Evolutionary conservation across 768 basidiomycete species (phyloP).

Genomic region (Lactarius sanguifluus): DNA sequence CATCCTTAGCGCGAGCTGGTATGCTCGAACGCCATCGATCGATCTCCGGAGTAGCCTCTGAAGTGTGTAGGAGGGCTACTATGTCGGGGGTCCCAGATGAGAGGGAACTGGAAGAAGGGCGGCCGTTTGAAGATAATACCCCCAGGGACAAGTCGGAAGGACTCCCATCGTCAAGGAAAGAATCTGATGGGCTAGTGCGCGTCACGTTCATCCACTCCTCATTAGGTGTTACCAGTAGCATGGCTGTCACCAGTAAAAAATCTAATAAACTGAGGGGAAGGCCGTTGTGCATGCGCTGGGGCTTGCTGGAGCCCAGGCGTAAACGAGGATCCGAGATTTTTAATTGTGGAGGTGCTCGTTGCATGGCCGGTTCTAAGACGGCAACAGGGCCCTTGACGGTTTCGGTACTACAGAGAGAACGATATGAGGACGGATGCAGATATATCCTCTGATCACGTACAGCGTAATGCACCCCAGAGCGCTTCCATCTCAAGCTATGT

Average conservation of each 20-base stretch:
- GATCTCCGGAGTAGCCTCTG: constrained; percentile 11
- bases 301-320: constrained; percentile 49
- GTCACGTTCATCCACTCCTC: constrained; percentile 49
- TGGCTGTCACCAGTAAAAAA: constrained; percentile 64
- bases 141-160: no score
- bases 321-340: constrained; percentile 61
- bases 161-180: no score
- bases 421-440: no score
- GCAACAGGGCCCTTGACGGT: constrained; percentile 48
- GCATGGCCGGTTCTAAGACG: constrained; percentile 37
- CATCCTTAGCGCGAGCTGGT: not conserved
- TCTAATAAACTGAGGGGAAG: constrained; percentile 69
- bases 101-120: not conserved
- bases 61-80: not conserved
- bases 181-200: constrained; percentile 1
- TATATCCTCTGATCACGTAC: no score
- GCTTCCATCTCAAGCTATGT: no score
- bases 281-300: constrained; percentile 61
- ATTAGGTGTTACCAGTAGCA: constrained; percentile 65
- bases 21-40: constrained; percentile 19
- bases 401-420: no score
- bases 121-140: no score
- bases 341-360: constrained; percentile 42
- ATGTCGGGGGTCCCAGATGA: not conserved
- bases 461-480: constrained; percentile 1